These are phyloP conservation scores for Lipomyces starkeyi DNA, from an alignment of 805 yeast species.

Conservation along the genomic window DNA sequence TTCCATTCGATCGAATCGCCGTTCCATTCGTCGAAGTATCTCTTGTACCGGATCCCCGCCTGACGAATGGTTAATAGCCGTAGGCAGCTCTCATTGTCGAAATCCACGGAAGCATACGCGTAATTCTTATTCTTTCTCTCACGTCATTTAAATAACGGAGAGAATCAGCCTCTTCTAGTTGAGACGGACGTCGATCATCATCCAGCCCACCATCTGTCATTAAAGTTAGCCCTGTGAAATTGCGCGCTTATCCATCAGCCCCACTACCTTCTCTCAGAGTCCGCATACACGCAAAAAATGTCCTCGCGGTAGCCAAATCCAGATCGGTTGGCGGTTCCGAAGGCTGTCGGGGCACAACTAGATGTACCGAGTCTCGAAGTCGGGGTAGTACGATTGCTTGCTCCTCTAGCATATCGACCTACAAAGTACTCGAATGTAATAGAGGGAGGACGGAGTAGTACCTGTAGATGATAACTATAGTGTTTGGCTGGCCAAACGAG, in stretches of 20 bases:
- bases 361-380: not conserved
- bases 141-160: slow-evolving; percentile 8
- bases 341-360: slow-evolving; percentile 6
- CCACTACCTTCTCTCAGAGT: not conserved
- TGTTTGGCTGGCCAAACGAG: not conserved
- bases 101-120: not conserved
- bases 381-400: not conserved
- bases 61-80: slow-evolving; percentile 45
- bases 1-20: not conserved
- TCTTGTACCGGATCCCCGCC: slow-evolving; percentile 4
- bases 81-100: not conserved
- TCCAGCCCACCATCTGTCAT: not conserved
- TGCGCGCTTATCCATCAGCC: not conserved
- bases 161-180: slow-evolving; percentile 1
- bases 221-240: slow-evolving; percentile 1
- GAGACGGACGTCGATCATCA: slow-evolving; percentile 3
- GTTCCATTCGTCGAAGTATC: not conserved
- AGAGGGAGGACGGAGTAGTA: not conserved
- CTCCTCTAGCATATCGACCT: not conserved
- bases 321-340: slow-evolving; percentile 6
- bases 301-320: slow-evolving; percentile 2
- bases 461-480: not conserved
- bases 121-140: slow-evolving; percentile 3
- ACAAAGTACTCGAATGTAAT: too few species aligned
- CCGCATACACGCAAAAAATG: slow-evolving; percentile 4